Evolutionary conservation across 2,329 filamentous ascomycete genomes (phyloP), one percentile per base, ranked within the genome.

Genomic region (Alternaria gaisen): DNA sequence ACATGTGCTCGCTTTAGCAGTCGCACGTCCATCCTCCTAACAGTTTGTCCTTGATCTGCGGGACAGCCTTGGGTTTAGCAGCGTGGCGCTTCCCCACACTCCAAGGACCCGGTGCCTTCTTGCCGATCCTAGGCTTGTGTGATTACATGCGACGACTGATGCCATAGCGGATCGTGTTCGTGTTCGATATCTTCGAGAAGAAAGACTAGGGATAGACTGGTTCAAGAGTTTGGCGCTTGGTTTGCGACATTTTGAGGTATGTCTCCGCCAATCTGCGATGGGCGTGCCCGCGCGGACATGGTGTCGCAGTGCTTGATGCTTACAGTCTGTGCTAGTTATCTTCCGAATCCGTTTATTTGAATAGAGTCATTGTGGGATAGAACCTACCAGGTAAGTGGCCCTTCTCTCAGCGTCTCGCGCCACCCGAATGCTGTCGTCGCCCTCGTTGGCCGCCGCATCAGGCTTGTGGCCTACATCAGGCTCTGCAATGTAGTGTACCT

Each of bases 121-220:
- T 66, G 68, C 64, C 65, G 70, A 76, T 72, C 65, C 53, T 61
- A 65, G 68, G 65, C 73, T 62, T 67, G 67, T 71, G 66, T 67
- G 65, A 61, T 71, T 65, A 61, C 64, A 77, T 77, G 74, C 74
- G 66, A 73, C 74, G 67, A 70, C 72, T 70, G 71, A 77, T 77
- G 73, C 69, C 66, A 70, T 75, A 75, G 69, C 69, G 71, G 73
- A 71, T 70, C 67, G 66, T 72, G 70, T 74, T 72, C 69, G 67
- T 67, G 72, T 77, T 70, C 71, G 70, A 69, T 57, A 71, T 75
- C 76, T 69, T 73, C 67, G 69, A 69, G 69, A 62, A 66, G 69
- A 71, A 77, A 77, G 75, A 79, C 67, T 79, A 78, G 77, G 77
- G 77, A 79, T 79, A 79, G 77, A 79, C 66, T 71, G 75, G 76